Percentiles rank a stretch among this genome's conserved stretches.
Conservation (phyloP, 345 rosid genomes). For the Toxicodendron radicans region DNA sequence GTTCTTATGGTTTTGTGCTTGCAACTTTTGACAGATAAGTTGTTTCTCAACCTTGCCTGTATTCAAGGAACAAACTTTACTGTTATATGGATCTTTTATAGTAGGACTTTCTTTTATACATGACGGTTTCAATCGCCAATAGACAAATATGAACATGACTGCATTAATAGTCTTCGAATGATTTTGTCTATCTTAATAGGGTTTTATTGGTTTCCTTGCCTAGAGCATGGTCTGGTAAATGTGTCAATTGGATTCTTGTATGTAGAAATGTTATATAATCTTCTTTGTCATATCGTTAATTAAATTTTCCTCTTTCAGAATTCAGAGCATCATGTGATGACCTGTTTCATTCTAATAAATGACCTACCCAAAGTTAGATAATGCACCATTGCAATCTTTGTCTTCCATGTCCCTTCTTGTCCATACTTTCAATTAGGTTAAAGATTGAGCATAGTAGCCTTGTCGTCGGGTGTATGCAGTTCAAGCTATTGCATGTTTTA, state of each 20-base stretch:
- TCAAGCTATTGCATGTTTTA: neutral
- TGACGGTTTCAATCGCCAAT: no score
- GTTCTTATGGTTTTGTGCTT: neutral
- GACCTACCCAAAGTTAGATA: neutral
- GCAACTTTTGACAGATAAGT: slow-evolving; percentile 3
- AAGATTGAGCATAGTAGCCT: neutral
- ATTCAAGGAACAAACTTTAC: neutral
- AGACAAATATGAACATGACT: neutral
- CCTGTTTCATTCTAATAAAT: neutral
- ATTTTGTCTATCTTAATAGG: neutral
- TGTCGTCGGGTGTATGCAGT: neutral
- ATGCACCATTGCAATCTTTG: neutral
- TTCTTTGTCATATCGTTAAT: neutral
- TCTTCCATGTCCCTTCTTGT: neutral
- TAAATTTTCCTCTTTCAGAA: neutral
- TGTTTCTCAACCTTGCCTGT: neutral
- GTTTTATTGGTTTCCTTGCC: neutral
- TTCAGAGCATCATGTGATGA: neutral
- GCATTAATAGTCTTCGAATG: neutral
- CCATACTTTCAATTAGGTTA: neutral
- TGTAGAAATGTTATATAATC: neutral
- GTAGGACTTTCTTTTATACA: neutral
- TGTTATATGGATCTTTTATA: neutral
- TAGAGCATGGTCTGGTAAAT: neutral
- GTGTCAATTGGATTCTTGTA: neutral